These are phyloP conservation scores for Tylopilus sp. DNA, from an alignment of 768 basidiomycete species.

Conservation along the genomic window DNA sequence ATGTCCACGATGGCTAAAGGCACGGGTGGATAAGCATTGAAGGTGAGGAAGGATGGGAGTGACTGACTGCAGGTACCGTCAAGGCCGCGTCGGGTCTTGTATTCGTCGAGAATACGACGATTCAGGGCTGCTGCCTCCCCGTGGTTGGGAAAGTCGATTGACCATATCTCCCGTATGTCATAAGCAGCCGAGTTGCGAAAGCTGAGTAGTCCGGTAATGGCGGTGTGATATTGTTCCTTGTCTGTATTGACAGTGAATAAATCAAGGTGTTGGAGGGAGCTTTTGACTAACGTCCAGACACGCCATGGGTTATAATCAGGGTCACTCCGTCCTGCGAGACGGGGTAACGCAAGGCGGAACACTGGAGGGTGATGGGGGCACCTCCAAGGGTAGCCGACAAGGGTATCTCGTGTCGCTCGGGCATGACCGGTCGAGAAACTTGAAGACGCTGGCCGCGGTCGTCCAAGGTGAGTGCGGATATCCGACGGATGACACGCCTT, in stretches of 20 bases:
- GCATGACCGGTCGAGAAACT: background rate
- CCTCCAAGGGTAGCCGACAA: conserved; percentile 18
- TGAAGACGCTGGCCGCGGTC: background rate
- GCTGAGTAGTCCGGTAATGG: conserved; percentile 18
- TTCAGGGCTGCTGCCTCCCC: conserved; percentile 34
- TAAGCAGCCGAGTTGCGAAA: conserved; percentile 10
- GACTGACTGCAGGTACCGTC: conserved; percentile 24
- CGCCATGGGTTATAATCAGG: conserved; percentile 25
- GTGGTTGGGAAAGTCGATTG: conserved; percentile 35
- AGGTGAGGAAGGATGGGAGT: background rate
- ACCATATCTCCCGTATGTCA: conserved; percentile 32
- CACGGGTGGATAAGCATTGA: background rate
- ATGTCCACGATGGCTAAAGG: conserved; percentile 23
- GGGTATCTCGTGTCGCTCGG: conserved; percentile 20
- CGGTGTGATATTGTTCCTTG: conserved; percentile 28
- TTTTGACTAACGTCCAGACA: conserved; percentile 23
- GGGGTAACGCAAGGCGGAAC: conserved; percentile 25
- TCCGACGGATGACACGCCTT: background rate
- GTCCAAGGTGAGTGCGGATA: background rate
- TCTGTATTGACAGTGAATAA: conserved; percentile 9
- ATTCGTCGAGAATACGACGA: conserved; percentile 22
- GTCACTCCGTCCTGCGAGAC: conserved; percentile 24
- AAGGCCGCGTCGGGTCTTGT: conserved; percentile 14
- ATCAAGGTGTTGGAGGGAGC: background rate
- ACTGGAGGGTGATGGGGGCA: conserved; percentile 11